These are phyloP conservation scores for Linum lewisii DNA, from an alignment of 345 rosid genomes.

Conservation along the genomic window DNA sequence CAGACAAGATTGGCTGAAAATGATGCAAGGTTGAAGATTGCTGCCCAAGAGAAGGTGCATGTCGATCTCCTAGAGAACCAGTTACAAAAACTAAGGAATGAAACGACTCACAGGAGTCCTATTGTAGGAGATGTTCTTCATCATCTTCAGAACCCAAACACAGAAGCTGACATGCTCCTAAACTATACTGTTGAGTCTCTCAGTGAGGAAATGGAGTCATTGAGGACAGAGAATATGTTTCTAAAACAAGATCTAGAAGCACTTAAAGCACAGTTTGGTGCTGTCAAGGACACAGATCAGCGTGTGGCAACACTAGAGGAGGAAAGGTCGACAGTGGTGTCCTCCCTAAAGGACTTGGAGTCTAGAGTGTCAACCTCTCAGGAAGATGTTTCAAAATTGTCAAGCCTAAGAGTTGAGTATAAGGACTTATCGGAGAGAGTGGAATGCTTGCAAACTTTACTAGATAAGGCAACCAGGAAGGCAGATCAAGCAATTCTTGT, in stretches of 20 bases:
- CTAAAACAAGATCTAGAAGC: slow-evolving; percentile 57
- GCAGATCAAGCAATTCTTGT: slow-evolving; percentile 75
- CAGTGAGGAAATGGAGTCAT: slow-evolving; percentile 46
- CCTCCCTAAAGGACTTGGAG: slow-evolving; percentile 64
- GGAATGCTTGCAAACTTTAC: slow-evolving; percentile 49
- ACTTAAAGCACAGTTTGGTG: slow-evolving; percentile 43
- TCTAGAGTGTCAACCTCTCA: slow-evolving; percentile 56
- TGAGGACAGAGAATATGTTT: slow-evolving; percentile 55
- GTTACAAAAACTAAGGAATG: slow-evolving; percentile 51
- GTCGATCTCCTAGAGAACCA: slow-evolving; percentile 65
- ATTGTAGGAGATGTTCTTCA: slow-evolving; percentile 18
- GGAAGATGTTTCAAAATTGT: slow-evolving; percentile 60
- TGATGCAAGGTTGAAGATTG: slow-evolving; percentile 70
- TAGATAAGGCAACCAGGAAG: slow-evolving; percentile 64
- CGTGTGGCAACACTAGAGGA: slow-evolving; percentile 60
- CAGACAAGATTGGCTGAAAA: slow-evolving; percentile 76
- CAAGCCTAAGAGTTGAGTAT: slow-evolving; percentile 57
- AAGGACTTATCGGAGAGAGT: slow-evolving; percentile 64
- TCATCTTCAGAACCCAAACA: slow-evolving; percentile 14
- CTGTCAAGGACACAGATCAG: slow-evolving; percentile 48
- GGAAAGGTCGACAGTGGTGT: slow-evolving; percentile 49
- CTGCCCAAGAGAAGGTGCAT: slow-evolving; percentile 68
- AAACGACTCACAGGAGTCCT: slow-evolving; percentile 33
- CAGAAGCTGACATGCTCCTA: slow-evolving; percentile 21
- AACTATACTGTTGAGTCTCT: slow-evolving; percentile 34